Evolutionary conservation across 192 early-diverging fungal genomes (phyloP).

Genomic region (Physocladia obscura): DNA sequence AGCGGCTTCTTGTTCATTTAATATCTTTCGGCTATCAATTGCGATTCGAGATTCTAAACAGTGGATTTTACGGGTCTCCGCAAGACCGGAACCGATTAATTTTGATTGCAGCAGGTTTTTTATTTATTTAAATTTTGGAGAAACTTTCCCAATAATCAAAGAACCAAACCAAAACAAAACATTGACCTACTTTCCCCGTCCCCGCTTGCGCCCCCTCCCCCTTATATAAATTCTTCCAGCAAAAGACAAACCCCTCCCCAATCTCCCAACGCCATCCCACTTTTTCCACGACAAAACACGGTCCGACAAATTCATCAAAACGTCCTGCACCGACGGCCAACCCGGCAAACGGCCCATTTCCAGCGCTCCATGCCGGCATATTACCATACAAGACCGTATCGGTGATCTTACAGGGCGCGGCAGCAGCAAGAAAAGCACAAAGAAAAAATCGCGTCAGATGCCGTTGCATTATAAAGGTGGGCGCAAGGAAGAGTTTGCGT

Average conservation of each 20-base stretch:
- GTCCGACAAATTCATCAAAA: background rate
- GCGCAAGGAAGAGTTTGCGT: background rate
- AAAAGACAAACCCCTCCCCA: constrained; percentile 8
- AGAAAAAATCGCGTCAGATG: background rate
- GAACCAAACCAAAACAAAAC: too few species aligned
- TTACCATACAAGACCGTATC: constrained; percentile 5
- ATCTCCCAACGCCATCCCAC: constrained; percentile 1
- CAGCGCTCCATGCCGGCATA: constrained; percentile 4
- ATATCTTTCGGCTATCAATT: constrained; percentile 15
- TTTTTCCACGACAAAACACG: background rate
- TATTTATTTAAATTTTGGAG: background rate
- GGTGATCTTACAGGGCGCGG: background rate
- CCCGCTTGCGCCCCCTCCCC: too few species aligned
- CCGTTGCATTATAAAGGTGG: background rate
- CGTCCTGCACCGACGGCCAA: background rate
- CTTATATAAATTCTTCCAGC: too few species aligned
- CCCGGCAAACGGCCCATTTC: background rate
- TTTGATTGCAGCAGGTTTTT: background rate
- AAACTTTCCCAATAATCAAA: background rate
- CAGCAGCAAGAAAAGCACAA: too few species aligned
- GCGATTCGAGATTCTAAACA: background rate
- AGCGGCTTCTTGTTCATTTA: background rate
- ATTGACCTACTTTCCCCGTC: too few species aligned
- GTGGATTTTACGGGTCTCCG: constrained; percentile 1
- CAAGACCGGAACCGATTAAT: constrained; percentile 14